These are phyloP conservation scores for Trichosporon faecale DNA, from an alignment of 1,284 basidiomycete genomes.

Conservation along the genomic window DNA sequence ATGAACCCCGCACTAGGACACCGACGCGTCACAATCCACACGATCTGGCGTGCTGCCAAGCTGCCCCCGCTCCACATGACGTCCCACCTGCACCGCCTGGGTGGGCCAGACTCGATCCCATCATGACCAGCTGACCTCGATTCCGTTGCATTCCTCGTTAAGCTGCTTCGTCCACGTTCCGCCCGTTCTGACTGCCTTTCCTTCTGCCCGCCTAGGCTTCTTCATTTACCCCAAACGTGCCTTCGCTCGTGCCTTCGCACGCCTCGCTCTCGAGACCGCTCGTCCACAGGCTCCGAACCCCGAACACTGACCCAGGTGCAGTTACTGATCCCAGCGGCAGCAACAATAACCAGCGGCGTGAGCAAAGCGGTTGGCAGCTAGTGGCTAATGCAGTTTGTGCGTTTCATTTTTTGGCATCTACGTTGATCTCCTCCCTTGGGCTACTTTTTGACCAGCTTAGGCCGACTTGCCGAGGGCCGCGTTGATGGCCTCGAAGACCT, in stretches of 20 bases:
- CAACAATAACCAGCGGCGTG: too few species aligned
- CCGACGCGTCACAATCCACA: background rate
- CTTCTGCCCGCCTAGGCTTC: too few species aligned
- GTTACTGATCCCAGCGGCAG: too few species aligned
- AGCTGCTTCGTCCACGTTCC: background rate
- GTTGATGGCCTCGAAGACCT: slow-evolving; percentile 94
- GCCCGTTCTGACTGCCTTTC: background rate
- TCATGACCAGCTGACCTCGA: background rate
- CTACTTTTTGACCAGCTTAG: background rate
- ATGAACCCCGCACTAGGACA: background rate
- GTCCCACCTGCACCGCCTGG: background rate
- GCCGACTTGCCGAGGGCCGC: slow-evolving; percentile 60
- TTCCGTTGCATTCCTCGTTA: background rate
- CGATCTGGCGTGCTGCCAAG: background rate
- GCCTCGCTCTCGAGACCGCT: background rate
- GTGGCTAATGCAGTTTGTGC: slow-evolving; percentile 7
- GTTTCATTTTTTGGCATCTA: slow-evolving; percentile 12
- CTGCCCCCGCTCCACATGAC: background rate
- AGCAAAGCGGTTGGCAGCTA: background rate
- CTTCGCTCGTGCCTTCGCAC: background rate
- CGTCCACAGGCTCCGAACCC: too few species aligned
- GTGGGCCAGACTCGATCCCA: background rate
- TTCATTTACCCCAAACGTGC: background rate
- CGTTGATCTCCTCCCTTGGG: slow-evolving; percentile 3
- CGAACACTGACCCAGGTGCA: too few species aligned